Evolutionary conservation across 2,329 filamentous ascomycete genomes (phyloP), one percentile per base, ranked within the genome.

Genomic region (Orbilia ellipsospora): DNA sequence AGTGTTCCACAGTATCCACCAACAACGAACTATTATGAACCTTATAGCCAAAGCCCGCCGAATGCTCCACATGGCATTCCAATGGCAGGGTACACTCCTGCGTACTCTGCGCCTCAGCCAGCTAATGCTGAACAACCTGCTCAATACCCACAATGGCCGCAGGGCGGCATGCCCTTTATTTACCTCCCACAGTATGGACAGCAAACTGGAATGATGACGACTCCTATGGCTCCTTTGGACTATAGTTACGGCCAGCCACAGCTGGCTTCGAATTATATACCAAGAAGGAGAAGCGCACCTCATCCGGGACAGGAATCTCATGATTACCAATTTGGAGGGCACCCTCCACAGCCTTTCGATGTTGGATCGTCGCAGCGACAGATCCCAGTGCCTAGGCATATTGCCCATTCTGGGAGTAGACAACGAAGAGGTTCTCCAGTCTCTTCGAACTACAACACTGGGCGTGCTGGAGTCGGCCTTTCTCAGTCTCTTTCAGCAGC

Each of bases 181-280:
- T 75, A 75, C 26, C 45, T 75, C 7, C 72, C 72, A 18, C 72
- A 75, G 42, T 75, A 75, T 42, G 64, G 72, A 18, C 72, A 75
- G 40, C 72, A 68, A 44, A 61, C 72, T 23, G 72, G 72, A 56
- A 75, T 69, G 59, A 56, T 75, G 13, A 36, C 63, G 16, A n/a
- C 57, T 18, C 52, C 59, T 12, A 48, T 65, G n/a, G 44, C 57
- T 16, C 59, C 59, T 16, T 3, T 63, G 28, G 72, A 75, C 13
- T 75, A 75, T 52, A 48, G 13, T 31, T 67, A 63, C 10, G 48
- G 44, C 20, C 64, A 63, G 28, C 59, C 51, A 44, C 59, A 63
- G 26, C 51, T 40, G 26, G 31, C 65, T 55, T 48, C 70, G 45
- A 55, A 48, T 12, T 75, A 75, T 28, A 61, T 68, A 20, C 64